These are phyloP conservation scores for Lactuca saligna DNA, from an alignment of 129 eudicot species.

Conservation along the genomic window DNA sequence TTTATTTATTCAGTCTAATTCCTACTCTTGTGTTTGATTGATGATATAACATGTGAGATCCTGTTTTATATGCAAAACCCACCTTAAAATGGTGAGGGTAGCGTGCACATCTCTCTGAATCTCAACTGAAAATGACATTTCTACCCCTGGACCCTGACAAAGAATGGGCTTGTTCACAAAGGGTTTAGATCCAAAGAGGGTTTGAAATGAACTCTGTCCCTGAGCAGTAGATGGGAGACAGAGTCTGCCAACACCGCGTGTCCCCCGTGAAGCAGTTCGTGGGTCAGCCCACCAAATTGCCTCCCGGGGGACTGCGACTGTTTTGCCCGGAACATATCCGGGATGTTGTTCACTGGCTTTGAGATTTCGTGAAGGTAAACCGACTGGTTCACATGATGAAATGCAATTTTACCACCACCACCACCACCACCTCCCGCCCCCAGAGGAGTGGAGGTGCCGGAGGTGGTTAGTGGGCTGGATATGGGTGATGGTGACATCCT, in stretches of 20 bases:
- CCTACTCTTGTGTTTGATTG: slow-evolving; percentile 31
- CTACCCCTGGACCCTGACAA: not conserved
- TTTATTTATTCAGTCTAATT: slow-evolving; percentile 25
- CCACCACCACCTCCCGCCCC: slow-evolving; percentile 47
- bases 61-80: slow-evolving; percentile 25
- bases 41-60: slow-evolving; percentile 28
- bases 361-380: slow-evolving; percentile 69
- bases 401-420: slow-evolving; percentile 56
- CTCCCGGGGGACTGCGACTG: slow-evolving; percentile 44
- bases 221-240: slow-evolving; percentile 65
- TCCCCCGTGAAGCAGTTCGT: slow-evolving; percentile 48
- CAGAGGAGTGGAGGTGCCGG: slow-evolving; percentile 88
- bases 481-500: slow-evolving; percentile 89
- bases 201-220: slow-evolving; percentile 59
- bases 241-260: slow-evolving; percentile 65
- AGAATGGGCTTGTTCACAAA: not conserved
- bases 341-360: slow-evolving; percentile 44
- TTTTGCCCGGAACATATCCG: slow-evolving; percentile 64
- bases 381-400: slow-evolving; percentile 57
- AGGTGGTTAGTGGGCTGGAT: slow-evolving; percentile 81
- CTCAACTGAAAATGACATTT: slow-evolving; percentile 11
- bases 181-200: slow-evolving; percentile 56
- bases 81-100: slow-evolving; percentile 9
- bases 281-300: slow-evolving; percentile 53
- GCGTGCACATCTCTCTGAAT: slow-evolving; percentile 1